Evolutionary conservation across 805 yeast genomes (phyloP), one percentile per base, ranked within the genome.

Genomic region (Ogataea ramenticola): DNA sequence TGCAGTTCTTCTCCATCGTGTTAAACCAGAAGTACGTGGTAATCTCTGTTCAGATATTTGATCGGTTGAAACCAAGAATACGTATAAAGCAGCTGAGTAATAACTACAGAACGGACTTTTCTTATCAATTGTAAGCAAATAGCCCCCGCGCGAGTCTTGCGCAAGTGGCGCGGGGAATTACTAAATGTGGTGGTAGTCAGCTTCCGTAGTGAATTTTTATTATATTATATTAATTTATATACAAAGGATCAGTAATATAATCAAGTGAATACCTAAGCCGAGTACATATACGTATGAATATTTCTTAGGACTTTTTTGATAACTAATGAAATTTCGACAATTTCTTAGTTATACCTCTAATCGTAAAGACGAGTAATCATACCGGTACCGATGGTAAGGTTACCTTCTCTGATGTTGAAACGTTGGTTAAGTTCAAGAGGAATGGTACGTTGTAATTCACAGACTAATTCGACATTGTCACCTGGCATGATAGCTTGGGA

Each of bases 351-450:
- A 22, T 7, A 30, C 35, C 12, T 9, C 19, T 39, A 39, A 19
- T 39, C 41, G 35, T 39, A 39, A 17, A 39, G 26, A 33, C 96
- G 83, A 60, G 99, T 93, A 59, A 93, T 80, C 75, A 93, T 75
- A 76, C 99, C 99, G 55, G 99, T 93, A 71, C 96, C 99, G 55
- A 93, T 97, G 54, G 99, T 93, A 75, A 85, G 86, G 67, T 97
- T 97, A 74, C 98, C 97, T 76, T 93, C 99, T 82, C 99, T 93
- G 68, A 93, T 78, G 82, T 93, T 93, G 85, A 93, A 93, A 74
- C 98, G 86, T 77, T 90, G 96, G 68, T 95, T 95, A 60, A 84
- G 82, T 77, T 93, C 99, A 52, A 93, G 62, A 49, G 98, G 95
- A 56, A 95, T 86, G 66, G 96, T 93, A 73, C 79, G 86, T 52